Conservation (phyloP, 805 yeast species). For the Sporopachydermia lactativora region DNA sequence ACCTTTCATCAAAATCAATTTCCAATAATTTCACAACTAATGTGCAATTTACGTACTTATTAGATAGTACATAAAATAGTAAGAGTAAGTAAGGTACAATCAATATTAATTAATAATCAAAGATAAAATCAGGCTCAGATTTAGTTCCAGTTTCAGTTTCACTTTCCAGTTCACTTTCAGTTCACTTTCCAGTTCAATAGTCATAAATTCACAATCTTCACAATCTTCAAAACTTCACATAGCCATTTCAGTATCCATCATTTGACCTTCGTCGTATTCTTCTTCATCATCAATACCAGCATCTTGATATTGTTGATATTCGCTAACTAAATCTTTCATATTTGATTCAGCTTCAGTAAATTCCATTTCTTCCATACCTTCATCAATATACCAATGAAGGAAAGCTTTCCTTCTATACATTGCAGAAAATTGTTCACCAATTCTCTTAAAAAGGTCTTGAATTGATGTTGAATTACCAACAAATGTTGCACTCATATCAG, state of each 20-base stretch:
- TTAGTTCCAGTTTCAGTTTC: too few species aligned
- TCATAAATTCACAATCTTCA: too few species aligned
- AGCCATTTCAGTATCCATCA: background rate
- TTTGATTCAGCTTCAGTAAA: constrained; percentile 90
- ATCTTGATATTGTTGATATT: constrained; percentile 90
- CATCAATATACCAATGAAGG: constrained; percentile 92
- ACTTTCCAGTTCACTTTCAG: too few species aligned
- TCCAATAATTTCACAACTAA: too few species aligned
- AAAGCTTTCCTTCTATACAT: constrained; percentile 93
- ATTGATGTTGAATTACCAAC: constrained; percentile 91
- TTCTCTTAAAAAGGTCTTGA: constrained; percentile 83
- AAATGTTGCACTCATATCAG: constrained; percentile 84
- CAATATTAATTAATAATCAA: too few species aligned
- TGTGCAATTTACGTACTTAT: too few species aligned
- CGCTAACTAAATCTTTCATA: constrained; percentile 81
- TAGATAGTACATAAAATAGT: too few species aligned
- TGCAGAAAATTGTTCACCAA: constrained; percentile 81
- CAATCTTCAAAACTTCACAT: too few species aligned
- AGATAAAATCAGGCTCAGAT: too few species aligned
- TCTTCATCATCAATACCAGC: constrained; percentile 71
- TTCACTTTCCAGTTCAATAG: too few species aligned
- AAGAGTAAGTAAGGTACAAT: too few species aligned
- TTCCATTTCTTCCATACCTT: constrained; percentile 95
- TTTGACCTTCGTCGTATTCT: constrained; percentile 43
- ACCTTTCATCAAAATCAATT: too few species aligned